phyloP scores from a whole-genome alignment of 2,329 filamentous ascomycete species.

The Ophiostoma quercus region DNA sequence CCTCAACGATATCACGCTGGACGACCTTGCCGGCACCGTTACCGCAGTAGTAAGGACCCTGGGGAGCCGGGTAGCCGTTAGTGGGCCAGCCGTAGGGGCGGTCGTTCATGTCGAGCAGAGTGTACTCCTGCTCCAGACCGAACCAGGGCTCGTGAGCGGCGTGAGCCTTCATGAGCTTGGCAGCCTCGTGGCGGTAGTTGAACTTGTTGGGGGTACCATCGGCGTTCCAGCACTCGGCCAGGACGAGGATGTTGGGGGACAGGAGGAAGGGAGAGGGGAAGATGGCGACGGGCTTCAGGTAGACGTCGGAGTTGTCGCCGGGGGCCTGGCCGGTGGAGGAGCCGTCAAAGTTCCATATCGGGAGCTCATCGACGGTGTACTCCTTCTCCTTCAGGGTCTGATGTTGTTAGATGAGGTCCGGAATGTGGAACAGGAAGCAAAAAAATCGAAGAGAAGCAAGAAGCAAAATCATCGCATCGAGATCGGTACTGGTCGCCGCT shows the following conservation, averaged over 20 bases:
- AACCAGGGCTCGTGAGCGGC: constrained; percentile 88
- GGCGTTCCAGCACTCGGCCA: constrained; percentile 89
- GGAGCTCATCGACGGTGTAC: constrained; percentile 50
- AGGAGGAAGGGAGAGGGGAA: constrained; percentile 81
- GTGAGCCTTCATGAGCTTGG: constrained; percentile 84
- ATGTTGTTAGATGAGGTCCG: not conserved
- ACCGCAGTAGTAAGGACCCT: constrained; percentile 97
- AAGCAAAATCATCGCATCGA: not conserved
- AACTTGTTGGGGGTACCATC: constrained; percentile 96
- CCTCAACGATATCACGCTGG: constrained; percentile 95
- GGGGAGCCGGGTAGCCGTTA: constrained; percentile 83
- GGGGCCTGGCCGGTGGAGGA: constrained; percentile 71
- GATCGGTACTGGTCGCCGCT: not conserved
- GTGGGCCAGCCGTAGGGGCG: constrained; percentile 90
- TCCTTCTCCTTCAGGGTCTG: constrained; percentile 29
- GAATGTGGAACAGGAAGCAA: too few relatives aligned
- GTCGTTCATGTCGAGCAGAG: constrained; percentile 76
- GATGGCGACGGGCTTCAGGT: constrained; percentile 38
- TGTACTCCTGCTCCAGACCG: constrained; percentile 97
- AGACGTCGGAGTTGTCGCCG: constrained; percentile 73
- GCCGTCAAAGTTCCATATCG: constrained; percentile 75
- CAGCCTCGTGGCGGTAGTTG: constrained; percentile 93
- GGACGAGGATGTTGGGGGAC: constrained; percentile 77
- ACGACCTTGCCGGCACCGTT: constrained; percentile 95
- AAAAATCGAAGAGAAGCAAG: too few relatives aligned